phyloP scores from a whole-genome alignment of 306 rosid species.

The Corylus americana region DNA sequence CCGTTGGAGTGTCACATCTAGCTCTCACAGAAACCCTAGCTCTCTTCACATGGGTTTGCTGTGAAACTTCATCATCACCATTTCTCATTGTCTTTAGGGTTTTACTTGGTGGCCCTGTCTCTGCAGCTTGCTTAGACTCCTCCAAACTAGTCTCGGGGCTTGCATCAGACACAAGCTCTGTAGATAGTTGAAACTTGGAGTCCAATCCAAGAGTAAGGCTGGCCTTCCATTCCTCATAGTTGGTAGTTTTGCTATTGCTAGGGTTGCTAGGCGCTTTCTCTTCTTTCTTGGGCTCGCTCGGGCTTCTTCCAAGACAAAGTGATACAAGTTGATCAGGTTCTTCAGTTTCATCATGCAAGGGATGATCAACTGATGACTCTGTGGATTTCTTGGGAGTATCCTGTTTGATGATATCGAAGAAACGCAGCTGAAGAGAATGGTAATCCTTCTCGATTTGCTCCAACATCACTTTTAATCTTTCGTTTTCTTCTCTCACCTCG shows the following conservation, averaged over 20 bases:
- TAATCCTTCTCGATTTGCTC: constrained; percentile 33
- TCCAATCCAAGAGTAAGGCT: constrained; percentile 34
- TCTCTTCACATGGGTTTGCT: constrained; percentile 54
- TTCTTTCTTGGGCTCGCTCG: constrained; percentile 16
- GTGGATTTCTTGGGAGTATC: constrained; percentile 19
- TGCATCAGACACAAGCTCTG: constrained; percentile 9
- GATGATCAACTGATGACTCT: not conserved
- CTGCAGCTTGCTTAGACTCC: constrained; percentile 17
- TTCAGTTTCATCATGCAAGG: constrained; percentile 3
- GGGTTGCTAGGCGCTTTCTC: not conserved
- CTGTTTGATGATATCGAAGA: constrained; percentile 28
- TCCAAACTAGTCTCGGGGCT: constrained; percentile 27
- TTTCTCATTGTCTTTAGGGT: constrained; percentile 28
- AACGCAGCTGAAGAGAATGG: constrained; percentile 31
- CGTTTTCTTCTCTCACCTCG: constrained; percentile 30
- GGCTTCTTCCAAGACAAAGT: constrained; percentile 44
- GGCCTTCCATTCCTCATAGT: constrained; percentile 22
- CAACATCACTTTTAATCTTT: constrained; percentile 25
- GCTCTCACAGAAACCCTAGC: constrained; percentile 79
- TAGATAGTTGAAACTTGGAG: constrained; percentile 18
- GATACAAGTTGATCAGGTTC: constrained; percentile 38
- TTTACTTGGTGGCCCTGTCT: constrained; percentile 28
- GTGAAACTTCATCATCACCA: constrained; percentile 41
- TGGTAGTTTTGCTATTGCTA: constrained; percentile 3
- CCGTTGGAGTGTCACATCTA: constrained; percentile 79